A percentile compares a stretch with the other conserved stretches of the same genome.
These are phyloP conservation scores for Hymenoscyphus infarciens DNA, from an alignment of 2,329 filamentous ascomycete genomes.

Conservation along the genomic window DNA sequence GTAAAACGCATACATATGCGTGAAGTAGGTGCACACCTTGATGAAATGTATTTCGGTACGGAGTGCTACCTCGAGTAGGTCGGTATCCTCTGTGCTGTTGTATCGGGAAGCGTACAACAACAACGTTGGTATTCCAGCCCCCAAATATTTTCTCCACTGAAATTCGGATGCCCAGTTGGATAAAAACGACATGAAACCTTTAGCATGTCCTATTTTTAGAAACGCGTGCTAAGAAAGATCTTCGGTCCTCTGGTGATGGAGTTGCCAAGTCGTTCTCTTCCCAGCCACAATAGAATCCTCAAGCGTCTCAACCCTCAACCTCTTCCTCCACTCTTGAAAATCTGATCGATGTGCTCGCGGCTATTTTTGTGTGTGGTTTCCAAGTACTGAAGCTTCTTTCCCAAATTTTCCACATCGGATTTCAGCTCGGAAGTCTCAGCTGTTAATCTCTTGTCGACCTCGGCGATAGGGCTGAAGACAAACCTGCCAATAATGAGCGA, in stretches of 20 bases:
- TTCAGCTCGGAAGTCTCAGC: conserved; percentile 72
- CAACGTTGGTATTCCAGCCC: not conserved
- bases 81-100: not conserved
- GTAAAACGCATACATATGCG: not conserved
- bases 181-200: not conserved
- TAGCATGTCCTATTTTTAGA: conserved; percentile 1
- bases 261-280: not conserved
- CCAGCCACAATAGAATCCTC: conserved; percentile 9
- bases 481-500: conserved; percentile 61
- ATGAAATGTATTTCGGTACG: not conserved
- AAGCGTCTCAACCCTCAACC: conserved; percentile 20
- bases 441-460: conserved; percentile 72
- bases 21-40: not conserved
- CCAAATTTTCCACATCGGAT: conserved; percentile 72
- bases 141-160: not conserved
- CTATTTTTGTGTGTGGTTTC: conserved; percentile 96
- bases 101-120: not conserved
- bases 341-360: conserved; percentile 83
- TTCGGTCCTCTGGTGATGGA: not conserved
- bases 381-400: conserved; percentile 87
- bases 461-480: conserved; percentile 68
- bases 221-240: not conserved
- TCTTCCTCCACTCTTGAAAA: conserved; percentile 56
- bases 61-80: not conserved
- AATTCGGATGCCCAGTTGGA: not conserved